These are phyloP conservation scores for Talaromyces funiculosus DNA, from an alignment of 2,329 filamentous ascomycete genomes.

Conservation along the genomic window DNA sequence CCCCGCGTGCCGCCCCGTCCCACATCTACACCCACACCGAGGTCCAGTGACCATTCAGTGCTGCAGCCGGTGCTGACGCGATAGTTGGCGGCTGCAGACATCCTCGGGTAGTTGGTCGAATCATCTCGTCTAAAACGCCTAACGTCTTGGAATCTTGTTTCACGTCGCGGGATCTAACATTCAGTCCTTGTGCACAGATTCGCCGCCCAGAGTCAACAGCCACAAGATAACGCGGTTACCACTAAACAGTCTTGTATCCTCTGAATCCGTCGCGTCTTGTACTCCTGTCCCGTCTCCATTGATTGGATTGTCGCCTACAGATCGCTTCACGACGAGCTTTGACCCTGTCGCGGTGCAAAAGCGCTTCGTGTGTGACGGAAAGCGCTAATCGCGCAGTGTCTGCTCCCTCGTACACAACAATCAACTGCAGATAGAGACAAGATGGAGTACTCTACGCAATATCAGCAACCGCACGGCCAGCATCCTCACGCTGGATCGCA, in stretches of 20 bases:
- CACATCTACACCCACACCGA: conserved; percentile 18
- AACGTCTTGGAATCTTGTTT: conserved; percentile 22
- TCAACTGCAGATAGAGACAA: conserved; percentile 19
- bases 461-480: conserved; percentile 58
- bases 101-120: conserved; percentile 36
- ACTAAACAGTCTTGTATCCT: background rate
- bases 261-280: conserved; percentile 1
- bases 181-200: conserved; percentile 10
- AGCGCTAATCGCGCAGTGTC: conserved; percentile 7
- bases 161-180: conserved; percentile 20
- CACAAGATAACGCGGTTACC: conserved; percentile 1
- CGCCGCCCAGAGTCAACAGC: conserved; percentile 1
- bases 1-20: conserved; percentile 15
- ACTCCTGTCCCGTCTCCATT: background rate
- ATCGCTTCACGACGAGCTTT: conserved; percentile 1
- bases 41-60: conserved; percentile 38
- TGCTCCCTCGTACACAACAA: background rate
- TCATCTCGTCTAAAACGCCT: conserved; percentile 28
- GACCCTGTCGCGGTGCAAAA: conserved; percentile 10
- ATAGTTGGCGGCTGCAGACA: conserved; percentile 35
- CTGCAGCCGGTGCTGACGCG: conserved; percentile 42
- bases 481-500: conserved; percentile 56
- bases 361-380: conserved; percentile 11
- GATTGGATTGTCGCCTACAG: conserved; percentile 12
- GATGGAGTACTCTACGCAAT: conserved; percentile 73